Conservation (phyloP, 345 rosid genomes). For the Dovyalis caffra region DNA sequence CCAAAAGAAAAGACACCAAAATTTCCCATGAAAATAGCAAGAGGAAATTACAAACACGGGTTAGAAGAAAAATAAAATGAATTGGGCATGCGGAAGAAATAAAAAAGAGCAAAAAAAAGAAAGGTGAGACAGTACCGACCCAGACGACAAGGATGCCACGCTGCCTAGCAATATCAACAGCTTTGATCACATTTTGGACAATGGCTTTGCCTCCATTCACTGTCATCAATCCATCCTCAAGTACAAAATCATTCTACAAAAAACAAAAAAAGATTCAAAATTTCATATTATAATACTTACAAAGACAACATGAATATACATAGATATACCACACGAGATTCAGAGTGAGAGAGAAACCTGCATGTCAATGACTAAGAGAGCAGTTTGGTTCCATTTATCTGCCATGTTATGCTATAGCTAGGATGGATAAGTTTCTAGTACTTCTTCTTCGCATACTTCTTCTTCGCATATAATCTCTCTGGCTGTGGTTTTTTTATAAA, state of each 20-base stretch:
- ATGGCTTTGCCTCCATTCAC: slow-evolving; percentile 71
- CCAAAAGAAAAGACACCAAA: background rate
- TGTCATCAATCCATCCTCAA: slow-evolving; percentile 43
- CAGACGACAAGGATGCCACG: slow-evolving; percentile 73
- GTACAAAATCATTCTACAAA: slow-evolving; percentile 64
- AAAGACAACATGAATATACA: background rate
- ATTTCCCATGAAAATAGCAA: background rate
- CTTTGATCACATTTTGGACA: slow-evolving; percentile 61
- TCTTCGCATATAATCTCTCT: too few species aligned
- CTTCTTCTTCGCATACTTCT: too few species aligned
- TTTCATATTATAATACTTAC: background rate
- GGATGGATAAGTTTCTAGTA: too few species aligned
- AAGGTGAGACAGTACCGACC: slow-evolving; percentile 33
- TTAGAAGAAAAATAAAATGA: background rate
- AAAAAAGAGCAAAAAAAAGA: background rate
- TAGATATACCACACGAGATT: background rate
- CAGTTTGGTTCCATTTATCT: slow-evolving; percentile 59
- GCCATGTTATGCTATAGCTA: slow-evolving; percentile 24
- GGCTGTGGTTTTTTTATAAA: too few species aligned
- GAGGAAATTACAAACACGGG: slow-evolving; percentile 14
- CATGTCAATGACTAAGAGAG: slow-evolving; percentile 92
- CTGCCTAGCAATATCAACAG: slow-evolving; percentile 69
- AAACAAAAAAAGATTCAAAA: background rate
- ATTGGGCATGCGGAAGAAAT: background rate
- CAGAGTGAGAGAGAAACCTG: slow-evolving; percentile 48